Base-by-base conservation (phyloP, 345 rosid genomes). In the Pistacia atlantica region DNA sequence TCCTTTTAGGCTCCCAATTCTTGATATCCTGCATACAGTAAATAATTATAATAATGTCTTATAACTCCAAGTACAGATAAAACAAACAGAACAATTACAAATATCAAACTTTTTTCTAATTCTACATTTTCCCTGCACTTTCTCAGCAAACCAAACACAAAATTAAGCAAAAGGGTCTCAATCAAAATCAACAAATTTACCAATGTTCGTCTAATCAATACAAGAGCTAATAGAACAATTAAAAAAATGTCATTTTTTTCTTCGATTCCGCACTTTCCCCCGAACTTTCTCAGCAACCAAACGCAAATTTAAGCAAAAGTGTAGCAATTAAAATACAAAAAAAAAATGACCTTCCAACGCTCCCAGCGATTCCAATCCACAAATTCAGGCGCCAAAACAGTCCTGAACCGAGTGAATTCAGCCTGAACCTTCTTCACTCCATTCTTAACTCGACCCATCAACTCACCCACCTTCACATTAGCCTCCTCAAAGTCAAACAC, bases 341-440 rank as follows among this genome's bases (percentile, higher is more conserved):
- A 25, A 5, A 65, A 25, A 8, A 70, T 75, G 81, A 93, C 97
- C 97, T 93, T 91, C 98, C 98, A 95, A 51, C 81, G 84, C 28
- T 90, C 89, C 94, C 90, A 95, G 33, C 85, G 83, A 76, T 91
- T 93, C 98, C 98, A 95, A 18, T 82, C 79, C 78, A 90, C 72
- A 25, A 25, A 87, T 38, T 75, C 72, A 8, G 97, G 95, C 57
- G 89, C 59, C 65, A 70, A 72, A 81, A 87, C 90, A 77, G 84
- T 82, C 80, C 84, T 82, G 22, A 88, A 88, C 51, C 89, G 89
- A 80, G 69, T 82, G 49, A 86, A 72, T 76, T 86, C 84, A n/a
- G 78, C 79, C 72, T 83, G 84, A 28, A 84, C 88, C 74, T 80
- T 81, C 71, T 77, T 73, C 45, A 80, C 81, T 8, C 71, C 85